Conservation (phyloP, 768 basidiomycete species). For the Lentinus brumalis region DNA sequence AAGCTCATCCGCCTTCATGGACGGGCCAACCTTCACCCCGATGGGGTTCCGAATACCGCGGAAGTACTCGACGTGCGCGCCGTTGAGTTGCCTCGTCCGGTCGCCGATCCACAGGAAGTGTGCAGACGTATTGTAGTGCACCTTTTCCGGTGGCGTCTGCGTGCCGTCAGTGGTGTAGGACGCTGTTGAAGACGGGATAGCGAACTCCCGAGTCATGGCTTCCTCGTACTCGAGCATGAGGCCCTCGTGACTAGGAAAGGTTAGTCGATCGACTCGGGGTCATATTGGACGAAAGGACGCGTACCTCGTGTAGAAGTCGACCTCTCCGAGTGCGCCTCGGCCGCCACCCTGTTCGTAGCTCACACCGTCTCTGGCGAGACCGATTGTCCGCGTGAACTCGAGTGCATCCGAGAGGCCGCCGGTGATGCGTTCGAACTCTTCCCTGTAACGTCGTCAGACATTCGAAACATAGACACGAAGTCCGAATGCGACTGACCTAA, state of each 20-base stretch:
- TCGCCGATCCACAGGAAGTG: slow-evolving; percentile 99
- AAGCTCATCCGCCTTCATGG: slow-evolving; percentile 78
- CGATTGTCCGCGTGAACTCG: slow-evolving; percentile 91
- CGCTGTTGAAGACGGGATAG: slow-evolving; percentile 35
- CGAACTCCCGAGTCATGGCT: slow-evolving; percentile 77
- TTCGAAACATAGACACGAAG: background rate
- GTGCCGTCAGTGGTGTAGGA: slow-evolving; percentile 18
- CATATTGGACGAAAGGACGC: slow-evolving; percentile 16
- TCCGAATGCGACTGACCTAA: slow-evolving; percentile 51
- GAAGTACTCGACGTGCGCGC: slow-evolving; percentile 96
- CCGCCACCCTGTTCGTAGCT: slow-evolving; percentile 75
- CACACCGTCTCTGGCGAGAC: slow-evolving; percentile 53
- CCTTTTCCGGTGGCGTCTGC: slow-evolving; percentile 24
- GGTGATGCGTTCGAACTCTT: slow-evolving; percentile 85
- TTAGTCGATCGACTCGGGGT: slow-evolving; percentile 3
- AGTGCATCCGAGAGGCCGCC: slow-evolving; percentile 86
- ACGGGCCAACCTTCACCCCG: slow-evolving; percentile 95
- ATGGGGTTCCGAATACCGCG: slow-evolving; percentile 91
- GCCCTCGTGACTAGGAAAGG: slow-evolving; percentile 75
- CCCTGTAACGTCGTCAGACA: slow-evolving; percentile 39
- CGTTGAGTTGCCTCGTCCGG: slow-evolving; percentile 86
- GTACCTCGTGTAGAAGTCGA: slow-evolving; percentile 92
- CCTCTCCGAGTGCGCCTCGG: slow-evolving; percentile 75
- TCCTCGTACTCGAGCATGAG: slow-evolving; percentile 92
- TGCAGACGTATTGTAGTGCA: slow-evolving; percentile 87